Percentiles rank a stretch among this genome's conserved stretches.
Evolutionary conservation across 805 yeast genomes (phyloP).

Genomic region (Cyberlindnera suaveolens): DNA sequence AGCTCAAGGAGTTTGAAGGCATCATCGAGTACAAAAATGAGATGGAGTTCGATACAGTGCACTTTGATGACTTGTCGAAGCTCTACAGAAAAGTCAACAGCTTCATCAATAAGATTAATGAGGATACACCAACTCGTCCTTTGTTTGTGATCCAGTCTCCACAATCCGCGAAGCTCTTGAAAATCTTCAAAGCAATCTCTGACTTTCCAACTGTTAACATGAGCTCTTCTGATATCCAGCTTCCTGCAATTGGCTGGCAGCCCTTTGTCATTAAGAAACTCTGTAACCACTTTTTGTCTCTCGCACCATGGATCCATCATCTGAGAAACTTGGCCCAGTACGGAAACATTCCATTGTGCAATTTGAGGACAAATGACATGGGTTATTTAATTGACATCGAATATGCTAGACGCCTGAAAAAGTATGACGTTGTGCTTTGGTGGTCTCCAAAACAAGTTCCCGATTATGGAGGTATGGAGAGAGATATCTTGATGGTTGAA

Average conservation of each 20-base stretch:
- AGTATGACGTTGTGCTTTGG: slow-evolving; percentile 76
- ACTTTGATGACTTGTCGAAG: slow-evolving; percentile 48
- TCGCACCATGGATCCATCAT: slow-evolving; percentile 68
- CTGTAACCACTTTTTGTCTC: slow-evolving; percentile 62
- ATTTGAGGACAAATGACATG: slow-evolving; percentile 69
- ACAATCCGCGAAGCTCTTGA: slow-evolving; percentile 38
- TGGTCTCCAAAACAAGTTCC: slow-evolving; percentile 83
- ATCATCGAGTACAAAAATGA: slow-evolving; percentile 48
- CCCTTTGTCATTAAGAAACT: slow-evolving; percentile 55
- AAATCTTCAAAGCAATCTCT: slow-evolving; percentile 38
- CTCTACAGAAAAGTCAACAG: slow-evolving; percentile 55
- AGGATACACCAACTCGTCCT: slow-evolving; percentile 59
- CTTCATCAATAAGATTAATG: slow-evolving; percentile 48
- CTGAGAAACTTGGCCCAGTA: slow-evolving; percentile 61
- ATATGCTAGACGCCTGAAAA: slow-evolving; percentile 70
- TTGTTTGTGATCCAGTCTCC: slow-evolving; percentile 75
- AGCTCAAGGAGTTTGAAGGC: slow-evolving; percentile 34
- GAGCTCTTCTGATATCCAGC: slow-evolving; percentile 47
- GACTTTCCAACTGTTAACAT: slow-evolving; percentile 62
- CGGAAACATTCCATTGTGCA: slow-evolving; percentile 82
- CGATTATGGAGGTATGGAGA: slow-evolving; percentile 79
- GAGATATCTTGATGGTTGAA: slow-evolving; percentile 44
- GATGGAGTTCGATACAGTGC: slow-evolving; percentile 47
- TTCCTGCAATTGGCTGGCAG: slow-evolving; percentile 85
- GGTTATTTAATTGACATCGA: slow-evolving; percentile 78